phyloP scores from a whole-genome alignment of 2,329 filamentous ascomycete genomes.

The Exophiala sp. region DNA sequence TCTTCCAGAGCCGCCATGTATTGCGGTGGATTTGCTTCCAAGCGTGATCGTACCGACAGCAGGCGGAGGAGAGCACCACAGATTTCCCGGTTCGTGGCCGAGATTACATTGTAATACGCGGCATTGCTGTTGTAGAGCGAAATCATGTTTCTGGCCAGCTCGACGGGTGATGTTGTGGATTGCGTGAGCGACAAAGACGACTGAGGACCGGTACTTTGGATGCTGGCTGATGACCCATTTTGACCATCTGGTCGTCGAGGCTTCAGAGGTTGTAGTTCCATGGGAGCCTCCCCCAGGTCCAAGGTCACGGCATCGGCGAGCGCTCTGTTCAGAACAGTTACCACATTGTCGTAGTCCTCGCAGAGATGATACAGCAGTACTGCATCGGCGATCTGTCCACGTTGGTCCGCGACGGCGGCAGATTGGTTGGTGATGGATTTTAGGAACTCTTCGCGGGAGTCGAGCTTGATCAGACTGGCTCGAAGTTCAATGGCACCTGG shows the following conservation, averaged over 20 bases:
- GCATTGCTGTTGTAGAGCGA: constrained; percentile 56
- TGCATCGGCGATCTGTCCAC: constrained; percentile 78
- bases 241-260: constrained; percentile 48
- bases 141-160: constrained; percentile 58
- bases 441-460: constrained; percentile 76
- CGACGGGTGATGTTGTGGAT: constrained; percentile 60
- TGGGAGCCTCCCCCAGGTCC: constrained; percentile 73
- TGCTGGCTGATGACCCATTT: constrained; percentile 24
- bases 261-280: constrained; percentile 73
- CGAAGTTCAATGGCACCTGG: constrained; percentile 83
- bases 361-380: constrained; percentile 92
- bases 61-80: constrained; percentile 56
- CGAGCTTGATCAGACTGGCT: constrained; percentile 70
- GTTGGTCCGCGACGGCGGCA: constrained; percentile 87
- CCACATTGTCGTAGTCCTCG: constrained; percentile 91
- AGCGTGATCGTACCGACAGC: constrained; percentile 54
- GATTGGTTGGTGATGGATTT: constrained; percentile 89
- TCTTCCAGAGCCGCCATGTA: constrained; percentile 49
- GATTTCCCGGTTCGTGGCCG: constrained; percentile 52
- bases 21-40: constrained; percentile 53
- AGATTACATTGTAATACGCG: constrained; percentile 57
- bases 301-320: constrained; percentile 83
- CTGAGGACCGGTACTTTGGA: constrained; percentile 37
- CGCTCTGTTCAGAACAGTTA: constrained; percentile 79
- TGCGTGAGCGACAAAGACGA: constrained; percentile 54